Base-by-base conservation (phyloP, 1,284 basidiomycete genomes). In the Malassezia vespertilionis region DNA sequence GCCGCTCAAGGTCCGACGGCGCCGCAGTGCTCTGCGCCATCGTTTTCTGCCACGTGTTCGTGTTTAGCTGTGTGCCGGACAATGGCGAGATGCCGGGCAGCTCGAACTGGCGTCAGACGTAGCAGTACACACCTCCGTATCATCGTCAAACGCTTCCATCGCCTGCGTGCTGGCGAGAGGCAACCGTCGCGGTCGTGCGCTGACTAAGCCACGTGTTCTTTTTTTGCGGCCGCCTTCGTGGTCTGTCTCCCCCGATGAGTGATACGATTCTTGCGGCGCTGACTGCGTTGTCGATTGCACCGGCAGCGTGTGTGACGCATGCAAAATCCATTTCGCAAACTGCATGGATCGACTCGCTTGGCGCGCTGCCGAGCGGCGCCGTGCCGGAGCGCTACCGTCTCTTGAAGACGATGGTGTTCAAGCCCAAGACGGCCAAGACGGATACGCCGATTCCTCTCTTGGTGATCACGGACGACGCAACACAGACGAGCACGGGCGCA, bases 371-470 rank as follows among this genome's bases (percentile, higher is more conserved):
- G 6, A 36, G 22, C 7, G n/a, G 34, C 2, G n/a, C 20, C 8
- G 20, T 24, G 36, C 45, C 50, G 14, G 22, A 12, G 1, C 26
- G 21, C 23, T 52, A 40, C 42, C 45, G 30, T 20, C 20, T 47
- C 26, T 31, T 45, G 4, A 87, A 88, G 73, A 84, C 82, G 27
- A 79, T 88, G 58, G 82, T 87, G 44, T 87, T 84, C 79, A 88
- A 88, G 67, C 85, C 86, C 28, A 87, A 87, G 73, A 87, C 87
- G 1, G 83, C 88, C 38, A 93, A 93, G 74, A 78, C 79, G 0
- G 86, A 84, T 5, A 80, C 79, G 21, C 81, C 86, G 1, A 78
- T 86, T 45, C 89, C 88, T 6, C 80, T 93, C 43, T 79, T 95
- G 42, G 81, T 91, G 51, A 78, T 95, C 65, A 85, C 86, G 7